A percentile compares a stretch with the other conserved stretches of the same genome.
Evolutionary conservation across 2,329 filamentous ascomycete genomes (phyloP).

Genomic region (Trichoderma breve): DNA sequence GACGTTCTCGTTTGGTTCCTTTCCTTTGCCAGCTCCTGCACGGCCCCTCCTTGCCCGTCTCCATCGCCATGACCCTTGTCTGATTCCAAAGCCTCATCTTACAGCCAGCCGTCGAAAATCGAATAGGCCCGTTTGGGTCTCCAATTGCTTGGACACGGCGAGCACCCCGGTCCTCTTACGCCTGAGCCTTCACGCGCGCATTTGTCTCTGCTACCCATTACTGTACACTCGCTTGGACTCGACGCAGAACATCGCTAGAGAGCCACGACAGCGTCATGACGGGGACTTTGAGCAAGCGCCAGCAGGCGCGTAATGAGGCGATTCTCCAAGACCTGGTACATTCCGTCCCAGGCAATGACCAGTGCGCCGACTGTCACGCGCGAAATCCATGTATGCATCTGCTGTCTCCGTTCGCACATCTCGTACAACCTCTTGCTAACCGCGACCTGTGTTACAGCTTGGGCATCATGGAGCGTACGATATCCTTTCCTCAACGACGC

Average conservation of each 20-base stretch:
- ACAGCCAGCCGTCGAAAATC: slow-evolving; percentile 20
- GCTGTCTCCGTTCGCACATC: slow-evolving; percentile 14
- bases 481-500: slow-evolving; percentile 11
- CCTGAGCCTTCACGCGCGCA: slow-evolving; percentile 10
- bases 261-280: slow-evolving; percentile 56
- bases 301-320: slow-evolving; percentile 96
- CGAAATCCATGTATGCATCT: slow-evolving; percentile 77
- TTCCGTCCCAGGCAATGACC: slow-evolving; percentile 79
- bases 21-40: neutral
- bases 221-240: slow-evolving; percentile 3
- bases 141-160: slow-evolving; percentile 1
- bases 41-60: slow-evolving; percentile 9
- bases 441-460: slow-evolving; percentile 55
- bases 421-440: slow-evolving; percentile 29
- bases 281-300: slow-evolving; percentile 81
- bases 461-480: slow-evolving; percentile 95
- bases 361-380: slow-evolving; percentile 89
- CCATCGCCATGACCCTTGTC: slow-evolving; percentile 21
- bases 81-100: slow-evolving; percentile 18
- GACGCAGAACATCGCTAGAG: neutral
- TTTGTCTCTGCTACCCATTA: neutral
- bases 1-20: neutral
- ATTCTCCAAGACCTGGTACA: slow-evolving; percentile 85
- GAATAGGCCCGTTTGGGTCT: slow-evolving; percentile 5
- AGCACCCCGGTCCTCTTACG: slow-evolving; percentile 12